These are phyloP conservation scores for Monosporascus cannonballus DNA, from an alignment of 2,329 filamentous ascomycete genomes.

Conservation along the genomic window DNA sequence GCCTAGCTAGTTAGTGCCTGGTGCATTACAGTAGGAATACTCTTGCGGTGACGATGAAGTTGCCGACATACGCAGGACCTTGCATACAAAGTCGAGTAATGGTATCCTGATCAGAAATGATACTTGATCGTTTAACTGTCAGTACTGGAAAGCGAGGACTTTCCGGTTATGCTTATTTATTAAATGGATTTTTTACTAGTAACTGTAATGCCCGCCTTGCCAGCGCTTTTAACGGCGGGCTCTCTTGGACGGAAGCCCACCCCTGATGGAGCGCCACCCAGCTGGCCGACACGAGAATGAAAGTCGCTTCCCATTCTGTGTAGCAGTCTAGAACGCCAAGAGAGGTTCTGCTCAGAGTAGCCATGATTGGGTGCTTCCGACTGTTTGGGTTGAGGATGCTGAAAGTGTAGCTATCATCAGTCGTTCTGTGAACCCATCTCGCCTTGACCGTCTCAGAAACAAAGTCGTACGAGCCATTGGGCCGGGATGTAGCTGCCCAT, in stretches of 20 bases:
- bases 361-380: constrained; percentile 69
- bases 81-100: no score
- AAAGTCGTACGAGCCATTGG: constrained; percentile 61
- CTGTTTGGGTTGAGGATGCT: constrained; percentile 66
- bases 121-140: no score
- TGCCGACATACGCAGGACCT: no score
- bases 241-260: constrained; percentile 23
- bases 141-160: no score
- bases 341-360: constrained; percentile 54
- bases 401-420: constrained; percentile 62
- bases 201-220: no score
- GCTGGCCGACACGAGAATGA: constrained; percentile 47
- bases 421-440: constrained; percentile 58
- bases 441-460: constrained; percentile 51
- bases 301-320: constrained; percentile 38
- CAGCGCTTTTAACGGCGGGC: no score
- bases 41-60: no score
- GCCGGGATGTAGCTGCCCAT: constrained; percentile 48
- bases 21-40: no score
- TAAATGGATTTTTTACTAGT: no score
- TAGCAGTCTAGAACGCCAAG: constrained; percentile 68
- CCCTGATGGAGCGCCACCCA: constrained; percentile 45
- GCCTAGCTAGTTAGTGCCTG: no score
- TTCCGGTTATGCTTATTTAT: no score
- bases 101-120: no score